phyloP scores from a whole-genome alignment of 2,329 filamentous ascomycete genomes.

The Aspergillus bombycis region DNA sequence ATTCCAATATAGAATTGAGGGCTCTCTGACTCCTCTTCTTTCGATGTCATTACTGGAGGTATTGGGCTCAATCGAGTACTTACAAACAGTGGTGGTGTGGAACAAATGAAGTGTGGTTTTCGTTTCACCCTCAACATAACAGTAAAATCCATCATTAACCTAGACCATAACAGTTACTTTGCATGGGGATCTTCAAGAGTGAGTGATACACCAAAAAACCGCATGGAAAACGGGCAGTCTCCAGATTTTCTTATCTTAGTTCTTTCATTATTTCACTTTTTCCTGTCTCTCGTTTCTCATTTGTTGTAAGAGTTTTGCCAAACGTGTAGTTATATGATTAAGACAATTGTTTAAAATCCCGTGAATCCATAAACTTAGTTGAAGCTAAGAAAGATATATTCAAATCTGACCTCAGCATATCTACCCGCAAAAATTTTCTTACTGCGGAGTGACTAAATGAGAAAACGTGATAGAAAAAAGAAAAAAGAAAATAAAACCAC shows the following conservation, averaged over 20 bases:
- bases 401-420: neutral
- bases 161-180: neutral
- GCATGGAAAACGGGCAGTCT: neutral
- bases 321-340: neutral
- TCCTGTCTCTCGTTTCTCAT: neutral
- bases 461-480: neutral
- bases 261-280: neutral
- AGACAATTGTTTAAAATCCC: neutral
- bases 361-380: neutral
- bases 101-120: slow-evolving; percentile 33
- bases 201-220: neutral
- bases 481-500: too few species aligned
- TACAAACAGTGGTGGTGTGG: slow-evolving; percentile 17
- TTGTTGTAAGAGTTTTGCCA: neutral
- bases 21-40: slow-evolving; percentile 42
- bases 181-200: neutral
- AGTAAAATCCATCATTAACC: neutral
- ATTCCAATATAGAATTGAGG: slow-evolving; percentile 37
- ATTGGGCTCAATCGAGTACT: slow-evolving; percentile 30
- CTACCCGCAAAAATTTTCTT: neutral
- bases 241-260: neutral
- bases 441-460: neutral
- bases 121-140: slow-evolving; percentile 44
- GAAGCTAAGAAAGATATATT: neutral
- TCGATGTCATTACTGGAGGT: slow-evolving; percentile 15